Evolutionary conservation across 106 monocot genomes (phyloP).

Genomic region (Dendrobium chrysotoxum): DNA sequence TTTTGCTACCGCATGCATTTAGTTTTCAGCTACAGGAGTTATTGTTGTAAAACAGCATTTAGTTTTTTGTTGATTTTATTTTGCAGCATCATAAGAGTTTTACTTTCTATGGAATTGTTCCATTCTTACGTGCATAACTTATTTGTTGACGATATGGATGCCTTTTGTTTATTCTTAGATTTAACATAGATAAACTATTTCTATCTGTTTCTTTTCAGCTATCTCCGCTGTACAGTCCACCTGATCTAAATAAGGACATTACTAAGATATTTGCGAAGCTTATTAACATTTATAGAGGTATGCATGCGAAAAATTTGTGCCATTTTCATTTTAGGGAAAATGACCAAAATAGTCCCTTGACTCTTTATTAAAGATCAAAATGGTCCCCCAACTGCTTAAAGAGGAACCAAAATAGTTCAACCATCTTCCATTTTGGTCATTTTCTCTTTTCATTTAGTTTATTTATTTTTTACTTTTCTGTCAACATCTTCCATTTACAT

Average conservation of each 20-base stretch:
- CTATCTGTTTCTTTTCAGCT: constrained; percentile 19
- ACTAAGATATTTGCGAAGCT: constrained; percentile 93
- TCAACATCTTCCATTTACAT: neutral
- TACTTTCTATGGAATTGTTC: neutral
- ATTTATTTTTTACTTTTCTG: neutral
- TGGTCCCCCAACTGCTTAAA: no score
- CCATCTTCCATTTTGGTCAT: no score
- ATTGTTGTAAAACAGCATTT: neutral
- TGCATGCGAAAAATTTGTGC: neutral
- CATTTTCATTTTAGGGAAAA: neutral
- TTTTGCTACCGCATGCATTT: neutral
- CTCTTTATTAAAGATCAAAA: no score
- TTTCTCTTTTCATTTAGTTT: neutral
- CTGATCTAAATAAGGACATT: constrained; percentile 74
- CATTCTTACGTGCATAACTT: neutral
- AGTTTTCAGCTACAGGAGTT: neutral
- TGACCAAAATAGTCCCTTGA: no score
- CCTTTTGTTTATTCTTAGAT: neutral
- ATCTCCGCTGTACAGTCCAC: constrained; percentile 59
- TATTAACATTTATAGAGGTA: constrained; percentile 87
- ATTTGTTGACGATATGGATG: neutral
- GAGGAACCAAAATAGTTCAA: no score
- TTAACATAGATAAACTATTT: neutral
- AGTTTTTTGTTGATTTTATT: neutral
- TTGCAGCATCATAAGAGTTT: neutral